Conservation (phyloP, 2,329 filamentous ascomycete genomes). For the Diaporthe aspalathi region DNA sequence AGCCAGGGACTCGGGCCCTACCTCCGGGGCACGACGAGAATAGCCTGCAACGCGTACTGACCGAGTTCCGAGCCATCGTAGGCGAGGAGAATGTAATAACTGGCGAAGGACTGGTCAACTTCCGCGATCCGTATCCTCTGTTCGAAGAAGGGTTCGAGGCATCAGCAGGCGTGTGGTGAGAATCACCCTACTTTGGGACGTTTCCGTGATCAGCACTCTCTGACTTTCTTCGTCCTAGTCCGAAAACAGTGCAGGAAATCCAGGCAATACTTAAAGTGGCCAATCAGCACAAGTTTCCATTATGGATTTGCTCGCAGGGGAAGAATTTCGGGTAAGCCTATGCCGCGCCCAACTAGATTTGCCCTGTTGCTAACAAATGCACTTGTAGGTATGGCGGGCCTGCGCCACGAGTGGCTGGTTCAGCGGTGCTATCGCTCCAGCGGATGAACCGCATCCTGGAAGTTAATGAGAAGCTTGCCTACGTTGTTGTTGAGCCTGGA, state of each 20-base stretch:
- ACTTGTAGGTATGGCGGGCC: not conserved
- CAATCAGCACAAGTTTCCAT: not conserved
- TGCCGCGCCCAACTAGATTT: not conserved
- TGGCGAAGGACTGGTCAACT: not conserved
- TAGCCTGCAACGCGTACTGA: not conserved
- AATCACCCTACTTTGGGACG: not conserved
- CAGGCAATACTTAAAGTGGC: not conserved
- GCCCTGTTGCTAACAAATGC: not conserved
- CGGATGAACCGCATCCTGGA: not conserved
- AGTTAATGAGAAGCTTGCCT: not conserved
- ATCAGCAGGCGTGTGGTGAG: not conserved
- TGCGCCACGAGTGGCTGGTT: not conserved
- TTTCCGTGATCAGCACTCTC: not conserved
- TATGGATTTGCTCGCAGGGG: not conserved
- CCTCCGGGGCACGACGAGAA: not conserved
- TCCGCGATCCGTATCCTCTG: not conserved
- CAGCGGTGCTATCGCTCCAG: not conserved
- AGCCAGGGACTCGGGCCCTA: not conserved
- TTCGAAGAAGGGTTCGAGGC: slow-evolving; percentile 1
- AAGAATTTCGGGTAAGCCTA: not conserved
- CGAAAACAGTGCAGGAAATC: not conserved
- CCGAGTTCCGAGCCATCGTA: not conserved
- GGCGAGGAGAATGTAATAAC: not conserved
- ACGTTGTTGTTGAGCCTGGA: not conserved
- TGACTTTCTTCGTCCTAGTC: not conserved